A percentile compares a stretch with the other conserved stretches of the same genome.
Evolutionary conservation across 2,329 filamentous ascomycete species (phyloP).

Genomic region (Exophiala sp.): DNA sequence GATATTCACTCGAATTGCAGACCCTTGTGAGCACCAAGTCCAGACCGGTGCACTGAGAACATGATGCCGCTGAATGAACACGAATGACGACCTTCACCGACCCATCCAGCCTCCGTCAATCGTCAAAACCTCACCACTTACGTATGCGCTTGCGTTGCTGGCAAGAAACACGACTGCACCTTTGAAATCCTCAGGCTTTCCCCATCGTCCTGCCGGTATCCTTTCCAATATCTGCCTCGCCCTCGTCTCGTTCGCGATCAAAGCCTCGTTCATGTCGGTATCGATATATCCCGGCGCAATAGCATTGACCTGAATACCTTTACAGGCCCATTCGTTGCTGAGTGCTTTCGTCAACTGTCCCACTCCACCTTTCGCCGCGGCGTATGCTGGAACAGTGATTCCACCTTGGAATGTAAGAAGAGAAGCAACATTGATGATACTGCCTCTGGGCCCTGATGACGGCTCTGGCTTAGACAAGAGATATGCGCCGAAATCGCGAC

Average conservation of each 20-base stretch:
- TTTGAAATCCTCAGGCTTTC: conserved; percentile 54
- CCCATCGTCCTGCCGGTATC: conserved; percentile 84
- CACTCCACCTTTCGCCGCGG: conserved; percentile 79
- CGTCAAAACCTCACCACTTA: conserved; percentile 48
- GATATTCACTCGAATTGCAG: not conserved
- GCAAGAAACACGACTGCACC: conserved; percentile 51
- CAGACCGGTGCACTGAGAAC: no score
- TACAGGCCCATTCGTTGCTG: conserved; percentile 79
- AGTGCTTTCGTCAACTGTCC: conserved; percentile 81
- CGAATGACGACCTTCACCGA: conserved; percentile 8
- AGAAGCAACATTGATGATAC: conserved; percentile 78
- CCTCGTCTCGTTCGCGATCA: conserved; percentile 68
- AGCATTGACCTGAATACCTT: conserved; percentile 79
- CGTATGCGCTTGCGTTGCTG: conserved; percentile 43
- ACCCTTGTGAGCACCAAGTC: no score
- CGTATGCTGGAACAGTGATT: conserved; percentile 82
- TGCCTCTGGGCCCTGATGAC: conserved; percentile 19
- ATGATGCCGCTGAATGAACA: no score
- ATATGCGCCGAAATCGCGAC: conserved; percentile 73
- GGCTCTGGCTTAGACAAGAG: conserved; percentile 60
- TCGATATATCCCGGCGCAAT: conserved; percentile 87
- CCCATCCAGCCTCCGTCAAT: conserved; percentile 30
- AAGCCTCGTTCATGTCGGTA: conserved; percentile 89
- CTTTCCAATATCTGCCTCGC: conserved; percentile 70
- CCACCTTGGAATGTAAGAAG: conserved; percentile 83